A percentile compares a stretch with the other conserved stretches of the same genome.
phyloP scores from a whole-genome alignment of 192 early-diverging fungal species.

The Coemansia sp. region DNA sequence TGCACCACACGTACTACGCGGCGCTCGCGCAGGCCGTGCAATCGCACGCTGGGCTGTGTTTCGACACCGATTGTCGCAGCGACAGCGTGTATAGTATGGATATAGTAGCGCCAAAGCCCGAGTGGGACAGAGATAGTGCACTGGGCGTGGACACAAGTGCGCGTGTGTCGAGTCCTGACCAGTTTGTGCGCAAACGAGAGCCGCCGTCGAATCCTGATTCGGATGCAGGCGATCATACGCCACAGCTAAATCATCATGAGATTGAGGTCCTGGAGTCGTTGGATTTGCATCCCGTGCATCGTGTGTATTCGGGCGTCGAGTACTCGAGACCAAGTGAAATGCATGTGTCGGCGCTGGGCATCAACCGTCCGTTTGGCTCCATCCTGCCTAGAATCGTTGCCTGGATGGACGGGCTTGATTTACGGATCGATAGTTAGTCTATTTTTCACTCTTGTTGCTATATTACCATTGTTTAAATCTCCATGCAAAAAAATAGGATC shows the following conservation, averaged over 20 bases:
- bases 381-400: conserved; percentile 25
- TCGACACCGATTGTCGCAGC: background rate
- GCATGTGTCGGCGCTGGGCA: conserved; percentile 19
- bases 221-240: background rate
- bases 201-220: background rate
- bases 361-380: conserved; percentile 32
- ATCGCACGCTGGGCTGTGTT: too few species aligned
- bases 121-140: conserved; percentile 38
- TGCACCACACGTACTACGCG: conserved; percentile 60
- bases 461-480: background rate
- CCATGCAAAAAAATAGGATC: background rate
- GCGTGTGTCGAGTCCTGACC: background rate
- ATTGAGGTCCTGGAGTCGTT: conserved; percentile 16
- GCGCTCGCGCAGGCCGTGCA: conserved; percentile 20
- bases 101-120: conserved; percentile 15
- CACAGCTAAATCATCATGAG: background rate
- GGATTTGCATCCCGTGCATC: conserved; percentile 3
- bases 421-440: conserved; percentile 12
- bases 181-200: conserved; percentile 3
- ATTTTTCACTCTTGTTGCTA: conserved; percentile 2
- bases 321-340: background rate
- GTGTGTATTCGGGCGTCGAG: conserved; percentile 6
- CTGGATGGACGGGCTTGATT: conserved; percentile 53
- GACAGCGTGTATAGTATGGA: conserved; percentile 19
- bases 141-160: conserved; percentile 24